Evolutionary conservation across 345 rosid genomes (phyloP), one percentile per base, ranked within the genome.

Genomic region (Lepidium africanum): DNA sequence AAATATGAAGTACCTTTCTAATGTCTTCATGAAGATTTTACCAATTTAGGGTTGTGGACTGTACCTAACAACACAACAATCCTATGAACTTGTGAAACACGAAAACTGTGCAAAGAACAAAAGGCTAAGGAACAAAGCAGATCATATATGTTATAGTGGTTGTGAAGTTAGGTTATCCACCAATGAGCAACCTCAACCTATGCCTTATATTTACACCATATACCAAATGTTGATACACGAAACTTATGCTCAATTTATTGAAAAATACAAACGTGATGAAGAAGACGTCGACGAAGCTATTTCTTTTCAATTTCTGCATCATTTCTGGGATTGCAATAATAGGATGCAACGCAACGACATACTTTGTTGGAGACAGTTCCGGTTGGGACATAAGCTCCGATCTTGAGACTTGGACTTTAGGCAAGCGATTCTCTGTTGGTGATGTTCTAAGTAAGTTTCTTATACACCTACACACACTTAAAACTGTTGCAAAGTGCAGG

Each of bases 311-410:
- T 27, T 3, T 82, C 7, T 75, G 78, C 21, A 69, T 60, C 35
- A 4, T 73, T 9, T 65, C 76, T 16, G 76, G 76, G 33, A 52
- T 69, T 7, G 52, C 63, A 37, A 56, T 69, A 32, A 40, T 48
- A 41, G 61, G 82, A 50, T 77, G 82, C 79, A 32, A 71, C 16
- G 91, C 88, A 33, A 62, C 92, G 1, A 85, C 80, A 4, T 91
- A 91, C 81, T 58, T 70, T 23, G 96, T 94, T 2, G 99, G 99
- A 1, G 99, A 86, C 68, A 81, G 10, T 36, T 81, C 99, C 0
- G 96, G 97, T 5, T 91, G 99, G 99, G 97, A 95, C 81, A 80
- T 91, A 17, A 91, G 97, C 81, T 72, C 87, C 1, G 76, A 84
- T 74, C 86, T 95, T 50, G 87, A 78, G 46, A 46, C 92, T 17